phyloP scores from a whole-genome alignment of 2,329 filamentous ascomycete species.

The Dactylonectria estremocensis region DNA sequence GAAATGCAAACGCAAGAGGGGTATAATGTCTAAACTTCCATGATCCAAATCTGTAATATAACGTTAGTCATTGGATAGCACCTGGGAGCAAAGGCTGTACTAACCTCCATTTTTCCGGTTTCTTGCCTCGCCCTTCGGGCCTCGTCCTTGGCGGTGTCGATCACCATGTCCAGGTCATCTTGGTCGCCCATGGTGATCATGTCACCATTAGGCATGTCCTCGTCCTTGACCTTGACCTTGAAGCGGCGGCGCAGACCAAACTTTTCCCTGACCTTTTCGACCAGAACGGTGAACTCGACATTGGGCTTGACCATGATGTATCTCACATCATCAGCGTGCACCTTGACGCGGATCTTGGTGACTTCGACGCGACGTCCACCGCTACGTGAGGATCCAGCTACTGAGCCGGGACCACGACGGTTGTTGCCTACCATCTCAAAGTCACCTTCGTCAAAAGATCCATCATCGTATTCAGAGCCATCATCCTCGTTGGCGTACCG shows the following conservation, averaged over 20 bases:
- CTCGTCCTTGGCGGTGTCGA: conserved; percentile 77
- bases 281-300: conserved; percentile 83
- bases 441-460: conserved; percentile 80
- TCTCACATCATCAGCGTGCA: conserved; percentile 90
- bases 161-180: conserved; percentile 92
- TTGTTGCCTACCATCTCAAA: conserved; percentile 83
- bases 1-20: conserved; percentile 46
- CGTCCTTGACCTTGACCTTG: conserved; percentile 91
- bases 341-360: conserved; percentile 89
- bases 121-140: conserved; percentile 83
- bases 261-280: conserved; percentile 86
- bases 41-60: conserved; percentile 63
- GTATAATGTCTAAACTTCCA: conserved; percentile 56
- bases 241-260: conserved; percentile 84
- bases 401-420: conserved; percentile 61
- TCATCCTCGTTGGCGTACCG: conserved; percentile 87
- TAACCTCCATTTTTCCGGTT: conserved; percentile 95
- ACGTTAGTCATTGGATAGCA: conserved; percentile 44
- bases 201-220: conserved; percentile 82
- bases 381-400: conserved; percentile 64
- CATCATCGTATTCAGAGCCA: conserved; percentile 77
- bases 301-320: conserved; percentile 88
- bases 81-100: conserved; percentile 52
- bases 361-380: conserved; percentile 76
- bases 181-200: conserved; percentile 99